A percentile compares a stretch with the other conserved stretches of the same genome.
phyloP scores from a whole-genome alignment of 257 asterid genomes.

The Solanum sitiens region DNA sequence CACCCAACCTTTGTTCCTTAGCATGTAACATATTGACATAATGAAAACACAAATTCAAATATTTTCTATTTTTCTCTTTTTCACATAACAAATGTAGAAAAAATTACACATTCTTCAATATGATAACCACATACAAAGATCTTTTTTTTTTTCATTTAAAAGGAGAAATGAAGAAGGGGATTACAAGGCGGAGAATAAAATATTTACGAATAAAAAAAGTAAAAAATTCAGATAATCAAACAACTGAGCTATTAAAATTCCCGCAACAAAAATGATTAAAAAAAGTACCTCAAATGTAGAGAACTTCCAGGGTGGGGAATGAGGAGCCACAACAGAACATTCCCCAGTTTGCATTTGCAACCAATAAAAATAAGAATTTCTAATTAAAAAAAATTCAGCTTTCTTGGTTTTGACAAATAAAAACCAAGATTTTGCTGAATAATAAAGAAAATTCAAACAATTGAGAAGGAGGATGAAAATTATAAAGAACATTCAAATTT shows the following conservation, averaged over 20 bases:
- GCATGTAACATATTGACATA: background rate
- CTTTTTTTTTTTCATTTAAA: too few relatives aligned
- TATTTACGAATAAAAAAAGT: too few relatives aligned
- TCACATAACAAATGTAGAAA: background rate
- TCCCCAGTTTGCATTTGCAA: conserved; percentile 33
- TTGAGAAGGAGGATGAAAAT: background rate
- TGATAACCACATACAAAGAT: background rate
- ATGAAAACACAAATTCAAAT: background rate
- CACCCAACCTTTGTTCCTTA: background rate
- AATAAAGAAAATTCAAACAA: background rate
- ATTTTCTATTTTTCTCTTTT: background rate
- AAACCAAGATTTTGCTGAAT: background rate
- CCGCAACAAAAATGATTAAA: background rate
- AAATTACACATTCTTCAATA: background rate
- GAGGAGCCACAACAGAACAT: conserved; percentile 36
- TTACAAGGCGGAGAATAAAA: background rate
- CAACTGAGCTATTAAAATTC: background rate
- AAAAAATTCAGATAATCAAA: background rate
- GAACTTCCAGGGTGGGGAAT: conserved; percentile 20
- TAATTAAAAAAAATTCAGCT: background rate
- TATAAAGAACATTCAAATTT: background rate
- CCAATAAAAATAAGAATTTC: background rate
- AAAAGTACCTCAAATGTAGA: conserved; percentile 30
- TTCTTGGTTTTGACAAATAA: background rate
- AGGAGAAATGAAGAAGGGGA: background rate